A percentile compares a stretch with the other conserved stretches of the same genome.
Conservation (phyloP, 1,284 basidiomycete genomes). For the Pyrrhoderma lamaoense region DNA sequence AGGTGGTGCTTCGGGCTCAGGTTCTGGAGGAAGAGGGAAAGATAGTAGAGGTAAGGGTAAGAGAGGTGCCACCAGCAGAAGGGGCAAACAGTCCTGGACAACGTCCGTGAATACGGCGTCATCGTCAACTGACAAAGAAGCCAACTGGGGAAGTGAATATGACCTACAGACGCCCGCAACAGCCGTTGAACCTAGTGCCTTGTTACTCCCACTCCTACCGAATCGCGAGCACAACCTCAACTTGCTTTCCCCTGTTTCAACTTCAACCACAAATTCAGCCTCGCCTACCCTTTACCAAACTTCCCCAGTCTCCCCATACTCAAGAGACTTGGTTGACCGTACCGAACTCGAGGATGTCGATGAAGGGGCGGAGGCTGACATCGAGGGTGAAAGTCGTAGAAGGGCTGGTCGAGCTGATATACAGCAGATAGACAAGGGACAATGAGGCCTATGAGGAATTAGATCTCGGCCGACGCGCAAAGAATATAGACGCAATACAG, state of each 20-base stretch:
- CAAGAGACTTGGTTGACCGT: neutral
- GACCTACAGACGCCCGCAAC: slow-evolving; percentile 1
- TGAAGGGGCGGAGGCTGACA: too few relatives aligned
- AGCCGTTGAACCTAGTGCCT: neutral
- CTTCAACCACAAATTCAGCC: neutral
- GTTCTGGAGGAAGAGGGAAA: neutral
- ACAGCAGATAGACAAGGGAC: neutral
- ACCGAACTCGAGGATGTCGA: neutral
- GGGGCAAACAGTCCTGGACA: neutral
- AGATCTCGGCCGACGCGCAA: neutral
- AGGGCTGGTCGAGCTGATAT: neutral
- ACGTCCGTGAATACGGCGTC: slow-evolving; percentile 1
- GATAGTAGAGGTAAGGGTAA: neutral
- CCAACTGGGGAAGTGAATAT: too few relatives aligned
- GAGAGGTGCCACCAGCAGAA: neutral
- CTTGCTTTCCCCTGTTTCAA: neutral
- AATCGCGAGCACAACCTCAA: neutral
- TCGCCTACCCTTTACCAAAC: neutral
- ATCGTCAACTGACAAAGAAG: neutral
- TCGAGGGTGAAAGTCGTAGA: too few relatives aligned
- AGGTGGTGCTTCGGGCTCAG: slow-evolving; percentile 2
- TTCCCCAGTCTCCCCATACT: neutral
- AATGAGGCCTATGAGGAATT: slow-evolving; percentile 1
- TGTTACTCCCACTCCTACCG: neutral
- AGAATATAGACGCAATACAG: too few relatives aligned